A percentile compares a stretch with the other conserved stretches of the same genome.
Conservation (phyloP, 2,329 filamentous ascomycete species). For the Talaromyces sp. region DNA sequence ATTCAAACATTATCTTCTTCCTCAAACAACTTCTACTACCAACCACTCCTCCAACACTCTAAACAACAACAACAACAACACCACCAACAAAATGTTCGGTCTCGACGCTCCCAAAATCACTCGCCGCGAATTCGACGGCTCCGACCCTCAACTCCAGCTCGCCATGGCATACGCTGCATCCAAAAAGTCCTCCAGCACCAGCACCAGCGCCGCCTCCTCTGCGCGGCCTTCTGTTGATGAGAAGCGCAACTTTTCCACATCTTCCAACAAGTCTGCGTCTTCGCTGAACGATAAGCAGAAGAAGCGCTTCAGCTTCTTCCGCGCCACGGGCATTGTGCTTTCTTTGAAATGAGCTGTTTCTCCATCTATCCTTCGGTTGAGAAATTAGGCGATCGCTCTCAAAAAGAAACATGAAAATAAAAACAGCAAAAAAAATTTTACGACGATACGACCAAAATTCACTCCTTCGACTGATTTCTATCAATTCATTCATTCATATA, state of each 20-base stretch:
- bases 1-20: background rate
- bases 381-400: background rate
- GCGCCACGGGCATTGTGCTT: conserved; percentile 1
- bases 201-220: background rate
- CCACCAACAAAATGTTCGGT: conserved; percentile 13
- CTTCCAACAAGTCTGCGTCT: background rate
- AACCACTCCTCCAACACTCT: background rate
- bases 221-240: background rate
- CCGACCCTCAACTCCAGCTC: conserved; percentile 11
- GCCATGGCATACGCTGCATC: conserved; percentile 5
- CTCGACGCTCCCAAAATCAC: conserved; percentile 8
- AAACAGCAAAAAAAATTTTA: background rate
- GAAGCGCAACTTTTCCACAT: background rate
- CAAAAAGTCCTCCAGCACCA: background rate
- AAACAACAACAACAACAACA: background rate
- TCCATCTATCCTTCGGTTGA: background rate
- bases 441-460: background rate
- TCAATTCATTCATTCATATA: background rate
- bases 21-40: background rate
- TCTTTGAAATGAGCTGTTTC: background rate
- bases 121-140: conserved; percentile 12
- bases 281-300: background rate
- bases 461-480: background rate
- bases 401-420: background rate
- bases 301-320: conserved; percentile 10